phyloP scores from a whole-genome alignment of 495 filamentous ascomycete genomes.

The Beverwykella pulmonaria region DNA sequence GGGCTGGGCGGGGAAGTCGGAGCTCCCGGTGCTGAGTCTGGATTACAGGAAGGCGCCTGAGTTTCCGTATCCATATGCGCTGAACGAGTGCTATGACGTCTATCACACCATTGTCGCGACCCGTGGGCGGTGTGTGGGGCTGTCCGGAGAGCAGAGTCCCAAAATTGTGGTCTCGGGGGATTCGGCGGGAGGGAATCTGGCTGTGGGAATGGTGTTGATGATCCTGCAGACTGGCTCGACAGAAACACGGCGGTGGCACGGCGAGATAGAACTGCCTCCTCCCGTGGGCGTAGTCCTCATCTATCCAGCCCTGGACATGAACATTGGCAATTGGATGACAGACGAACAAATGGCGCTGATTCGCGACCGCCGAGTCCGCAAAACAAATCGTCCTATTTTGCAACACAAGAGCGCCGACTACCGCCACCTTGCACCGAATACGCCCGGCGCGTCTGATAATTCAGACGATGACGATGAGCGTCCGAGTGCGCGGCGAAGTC shows the following conservation, averaged over 20 bases:
- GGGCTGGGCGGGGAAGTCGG: conserved; percentile 82
- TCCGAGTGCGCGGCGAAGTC: not conserved
- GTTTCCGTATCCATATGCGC: conserved; percentile 88
- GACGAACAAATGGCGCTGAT: conserved; percentile 97
- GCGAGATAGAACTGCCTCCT: conserved; percentile 65
- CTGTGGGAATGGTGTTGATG: conserved; percentile 82
- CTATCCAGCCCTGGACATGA: conserved; percentile 91
- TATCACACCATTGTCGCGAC: conserved; percentile 80
- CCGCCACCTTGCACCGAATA: conserved; percentile 57
- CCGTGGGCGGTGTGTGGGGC: conserved; percentile 76
- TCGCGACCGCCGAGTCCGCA: conserved; percentile 74
- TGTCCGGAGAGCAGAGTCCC: conserved; percentile 72
- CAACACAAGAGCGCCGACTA: conserved; percentile 76
- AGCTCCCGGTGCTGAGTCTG: conserved; percentile 82
- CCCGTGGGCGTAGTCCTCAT: conserved; percentile 83
- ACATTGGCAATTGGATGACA: conserved; percentile 98
- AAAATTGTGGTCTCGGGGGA: conserved; percentile 84
- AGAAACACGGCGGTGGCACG: conserved; percentile 58
- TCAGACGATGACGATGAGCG: conserved; percentile 42
- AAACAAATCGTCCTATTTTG: conserved; percentile 74
- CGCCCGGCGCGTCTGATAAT: conserved; percentile 45
- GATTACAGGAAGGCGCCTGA: conserved; percentile 96
- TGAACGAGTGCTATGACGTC: conserved; percentile 96
- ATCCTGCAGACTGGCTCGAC: conserved; percentile 71
- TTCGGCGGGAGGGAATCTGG: conserved; percentile 90